phyloP scores from a whole-genome alignment of 2,329 filamentous ascomycete species.

The Xylariaceae sp. region DNA sequence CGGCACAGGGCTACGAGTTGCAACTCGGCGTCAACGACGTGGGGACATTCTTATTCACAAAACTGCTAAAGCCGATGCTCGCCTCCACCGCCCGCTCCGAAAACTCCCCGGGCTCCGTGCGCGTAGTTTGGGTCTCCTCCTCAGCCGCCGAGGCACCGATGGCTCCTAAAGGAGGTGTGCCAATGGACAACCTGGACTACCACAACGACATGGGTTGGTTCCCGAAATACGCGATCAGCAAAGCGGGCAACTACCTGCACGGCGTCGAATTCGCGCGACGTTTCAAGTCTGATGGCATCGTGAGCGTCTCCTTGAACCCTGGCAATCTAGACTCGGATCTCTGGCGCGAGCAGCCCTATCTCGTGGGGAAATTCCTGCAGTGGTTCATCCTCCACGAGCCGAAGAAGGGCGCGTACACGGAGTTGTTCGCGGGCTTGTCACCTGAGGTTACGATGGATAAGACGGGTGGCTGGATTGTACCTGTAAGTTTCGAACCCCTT shows the following conservation, averaged over 20 bases:
- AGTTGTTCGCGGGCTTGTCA: slow-evolving; percentile 37
- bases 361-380: slow-evolving; percentile 4
- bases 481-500: too few species aligned
- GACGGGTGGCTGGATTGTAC: slow-evolving; percentile 32
- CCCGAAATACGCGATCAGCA: slow-evolving; percentile 19
- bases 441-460: slow-evolving; percentile 32
- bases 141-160: slow-evolving; percentile 9
- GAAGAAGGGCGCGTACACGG: slow-evolving; percentile 36
- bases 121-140: slow-evolving; percentile 25
- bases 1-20: slow-evolving; percentile 26
- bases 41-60: slow-evolving; percentile 23
- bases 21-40: slow-evolving; percentile 26
- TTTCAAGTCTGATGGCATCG: slow-evolving; percentile 9
- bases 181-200: slow-evolving; percentile 12
- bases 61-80: slow-evolving; percentile 20
- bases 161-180: slow-evolving; percentile 10
- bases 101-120: slow-evolving; percentile 9
- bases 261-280: slow-evolving; percentile 17
- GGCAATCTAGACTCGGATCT: slow-evolving; percentile 22
- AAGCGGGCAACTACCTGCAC: slow-evolving; percentile 21
- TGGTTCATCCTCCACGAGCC: slow-evolving; percentile 9
- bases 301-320: slow-evolving; percentile 20
- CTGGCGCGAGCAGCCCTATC: slow-evolving; percentile 5
- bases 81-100: slow-evolving; percentile 13
- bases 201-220: slow-evolving; percentile 6